These are phyloP conservation scores for Heliosperma pusillum DNA, from an alignment of 148 eudicot genomes.

Conservation along the genomic window DNA sequence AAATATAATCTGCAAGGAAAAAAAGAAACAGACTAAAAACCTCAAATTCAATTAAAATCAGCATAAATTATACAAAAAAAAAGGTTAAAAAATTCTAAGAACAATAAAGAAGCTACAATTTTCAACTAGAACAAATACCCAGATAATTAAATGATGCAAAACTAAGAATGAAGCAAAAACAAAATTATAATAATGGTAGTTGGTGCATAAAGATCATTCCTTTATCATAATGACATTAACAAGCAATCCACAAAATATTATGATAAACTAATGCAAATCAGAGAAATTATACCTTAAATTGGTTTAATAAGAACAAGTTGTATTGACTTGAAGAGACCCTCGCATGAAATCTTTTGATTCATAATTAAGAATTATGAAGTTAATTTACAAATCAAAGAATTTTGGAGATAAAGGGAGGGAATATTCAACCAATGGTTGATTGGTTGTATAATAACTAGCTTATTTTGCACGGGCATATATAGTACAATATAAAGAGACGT, in stretches of 20 bases:
- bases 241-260: too few relatives aligned
- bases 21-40: not conserved
- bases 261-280: not conserved
- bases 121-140: not conserved
- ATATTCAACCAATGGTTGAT: not conserved
- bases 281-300: not conserved
- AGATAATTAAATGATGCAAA: not conserved
- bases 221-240: too few relatives aligned
- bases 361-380: not conserved
- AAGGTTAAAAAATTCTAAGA: not conserved
- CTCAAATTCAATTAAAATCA: not conserved
- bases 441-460: too few relatives aligned
- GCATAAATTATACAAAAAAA: not conserved
- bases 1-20: not conserved
- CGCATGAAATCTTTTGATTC: not conserved
- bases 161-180: not conserved
- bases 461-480: too few relatives aligned
- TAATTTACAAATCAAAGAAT: not conserved
- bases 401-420: not conserved
- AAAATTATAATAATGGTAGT: too few relatives aligned
- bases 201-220: too few relatives aligned
- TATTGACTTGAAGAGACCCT: not conserved
- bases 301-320: not conserved
- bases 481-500: too few relatives aligned
- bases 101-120: not conserved